Base-by-base conservation (phyloP, 305 asterid genomes). In the Solanum hybrid region DNA sequence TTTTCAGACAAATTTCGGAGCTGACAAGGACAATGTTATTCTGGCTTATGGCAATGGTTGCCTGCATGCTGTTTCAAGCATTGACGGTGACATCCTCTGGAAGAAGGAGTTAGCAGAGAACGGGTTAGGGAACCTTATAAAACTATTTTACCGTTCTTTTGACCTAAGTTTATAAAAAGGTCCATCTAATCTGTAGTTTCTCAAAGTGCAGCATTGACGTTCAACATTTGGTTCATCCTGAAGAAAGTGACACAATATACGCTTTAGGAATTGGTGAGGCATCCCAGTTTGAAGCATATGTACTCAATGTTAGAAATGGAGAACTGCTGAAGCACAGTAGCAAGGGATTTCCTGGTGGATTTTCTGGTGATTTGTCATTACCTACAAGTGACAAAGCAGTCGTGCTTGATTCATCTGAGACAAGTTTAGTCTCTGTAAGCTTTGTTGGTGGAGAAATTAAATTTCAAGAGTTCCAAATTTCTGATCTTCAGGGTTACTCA, bases 11-110 rank as follows among this genome's bases (percentile, higher is more conserved):
- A 93, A 91, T 89, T 91, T 96, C 92, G 94, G 92, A 94, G 90
- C 96, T 88, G 96, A 91, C 90, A 95, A 90, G 94, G 98, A 95
- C 89, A 92, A 88, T 78, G 80, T 94, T 90, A 91, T 95, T 90
- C 93, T 97, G 89, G 97, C 93, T 89, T 94, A 94, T 89, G 94
- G 98, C 72, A 94, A 92, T 90, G 99, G 99, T 82, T 92, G 88
- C 91, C 93, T 97, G 91, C 95, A 95, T 91, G 99, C 98, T 90
- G 90, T 97, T 91, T 94, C 99, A 29, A 95, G 97, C 94, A 88
- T 95, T 88, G 98, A 95, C 69, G 99, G 99, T 27, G 99, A 95
- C 91, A 92, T 94, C 90, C 91, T 96, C 91, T 97, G 99, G 99
- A 96, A 91, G 92, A 95, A 92, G 93, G 97, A 95, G 69, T 91